A percentile compares a stretch with the other conserved stretches of the same genome.
Conservation (phyloP, 2,329 filamentous ascomycete genomes). For the Ceratocystis albifundus region DNA sequence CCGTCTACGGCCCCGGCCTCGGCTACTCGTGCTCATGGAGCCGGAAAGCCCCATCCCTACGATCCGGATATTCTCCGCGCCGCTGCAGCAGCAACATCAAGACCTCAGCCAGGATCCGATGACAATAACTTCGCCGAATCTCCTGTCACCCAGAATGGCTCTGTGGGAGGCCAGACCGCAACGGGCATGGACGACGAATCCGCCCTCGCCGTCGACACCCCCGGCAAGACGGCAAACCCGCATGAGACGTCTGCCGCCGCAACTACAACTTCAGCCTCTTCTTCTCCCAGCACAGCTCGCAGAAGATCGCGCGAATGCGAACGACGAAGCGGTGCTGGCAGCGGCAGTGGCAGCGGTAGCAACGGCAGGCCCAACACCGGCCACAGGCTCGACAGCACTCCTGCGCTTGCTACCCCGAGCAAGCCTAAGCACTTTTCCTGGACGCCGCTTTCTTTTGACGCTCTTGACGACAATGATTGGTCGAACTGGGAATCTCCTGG, state of each 20-base stretch:
- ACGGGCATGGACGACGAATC: not conserved
- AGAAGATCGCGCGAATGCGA: slow-evolving; percentile 19
- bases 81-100: slow-evolving; percentile 31
- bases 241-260: slow-evolving; percentile 12
- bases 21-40: slow-evolving; percentile 18
- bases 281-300: slow-evolving; percentile 15
- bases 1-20: slow-evolving; percentile 9
- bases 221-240: slow-evolving; percentile 2
- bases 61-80: slow-evolving; percentile 39
- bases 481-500: slow-evolving; percentile 50
- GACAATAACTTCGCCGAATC: slow-evolving; percentile 21
- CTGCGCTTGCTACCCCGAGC: slow-evolving; percentile 30
- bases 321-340: slow-evolving; percentile 21
- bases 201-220: not conserved
- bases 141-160: slow-evolving; percentile 20
- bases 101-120: slow-evolving; percentile 31
- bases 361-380: not conserved
- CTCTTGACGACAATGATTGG: slow-evolving; percentile 52
- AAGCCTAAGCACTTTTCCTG: slow-evolving; percentile 48
- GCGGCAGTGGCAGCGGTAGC: slow-evolving; percentile 6
- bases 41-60: slow-evolving; percentile 25
- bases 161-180: not conserved
- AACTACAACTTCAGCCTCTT: slow-evolving; percentile 20
- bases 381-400: not conserved
- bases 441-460: slow-evolving; percentile 47